Conservation (phyloP, 2,329 filamentous ascomycete species). For the Talaromyces sp. region DNA sequence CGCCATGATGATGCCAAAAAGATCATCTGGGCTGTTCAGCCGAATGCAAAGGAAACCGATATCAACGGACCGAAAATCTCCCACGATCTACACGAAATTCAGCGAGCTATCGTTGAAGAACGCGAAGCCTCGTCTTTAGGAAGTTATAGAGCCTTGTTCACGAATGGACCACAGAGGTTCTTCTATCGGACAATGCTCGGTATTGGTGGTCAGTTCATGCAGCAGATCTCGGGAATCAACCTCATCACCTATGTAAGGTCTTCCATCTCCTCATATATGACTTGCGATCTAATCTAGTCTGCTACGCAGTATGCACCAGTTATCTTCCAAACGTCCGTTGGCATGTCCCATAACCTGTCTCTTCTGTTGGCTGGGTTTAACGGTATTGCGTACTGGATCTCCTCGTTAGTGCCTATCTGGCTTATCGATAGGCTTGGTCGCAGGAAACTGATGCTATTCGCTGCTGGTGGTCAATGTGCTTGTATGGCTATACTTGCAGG, state of each 20-base stretch:
- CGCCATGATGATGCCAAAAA: slow-evolving; percentile 18
- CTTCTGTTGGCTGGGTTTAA: slow-evolving; percentile 15
- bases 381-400: slow-evolving; percentile 4
- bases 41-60: neutral
- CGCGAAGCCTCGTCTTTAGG: neutral
- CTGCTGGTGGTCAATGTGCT: slow-evolving; percentile 19
- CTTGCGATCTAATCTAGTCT: neutral
- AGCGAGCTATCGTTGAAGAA: slow-evolving; percentile 1
- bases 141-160: slow-evolving; percentile 6
- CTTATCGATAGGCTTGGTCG: slow-evolving; percentile 22
- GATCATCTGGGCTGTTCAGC: slow-evolving; percentile 8
- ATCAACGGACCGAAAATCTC: neutral
- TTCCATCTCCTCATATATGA: neutral
- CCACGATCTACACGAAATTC: slow-evolving; percentile 3
- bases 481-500: slow-evolving; percentile 22
- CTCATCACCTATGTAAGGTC: slow-evolving; percentile 15
- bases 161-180: slow-evolving; percentile 5
- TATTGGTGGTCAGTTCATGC: slow-evolving; percentile 7
- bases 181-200: slow-evolving; percentile 2
- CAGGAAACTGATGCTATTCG: slow-evolving; percentile 20
- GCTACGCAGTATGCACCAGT: slow-evolving; percentile 8
- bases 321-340: slow-evolving; percentile 20
- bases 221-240: slow-evolving; percentile 18
- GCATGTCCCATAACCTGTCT: slow-evolving; percentile 15
- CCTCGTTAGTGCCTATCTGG: slow-evolving; percentile 19